phyloP scores from a whole-genome alignment of 331 rosid genomes.

The Malus hybrid region DNA sequence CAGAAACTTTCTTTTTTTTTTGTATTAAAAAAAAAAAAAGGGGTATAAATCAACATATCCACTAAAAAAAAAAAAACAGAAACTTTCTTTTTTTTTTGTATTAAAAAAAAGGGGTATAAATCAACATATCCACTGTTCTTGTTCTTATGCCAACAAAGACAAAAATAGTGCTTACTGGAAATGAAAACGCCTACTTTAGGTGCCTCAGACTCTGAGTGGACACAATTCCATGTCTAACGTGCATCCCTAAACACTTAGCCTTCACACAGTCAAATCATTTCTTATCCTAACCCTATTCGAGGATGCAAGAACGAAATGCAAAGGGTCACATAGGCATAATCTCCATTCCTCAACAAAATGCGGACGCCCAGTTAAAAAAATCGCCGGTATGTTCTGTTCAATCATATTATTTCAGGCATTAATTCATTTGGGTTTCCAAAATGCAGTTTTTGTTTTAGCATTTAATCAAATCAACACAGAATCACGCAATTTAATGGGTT shows the following conservation, averaged over 20 bases:
- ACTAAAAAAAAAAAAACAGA: not conserved
- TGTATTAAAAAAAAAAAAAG: too few relatives aligned
- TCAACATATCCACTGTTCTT: not conserved
- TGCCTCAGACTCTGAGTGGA: not conserved
- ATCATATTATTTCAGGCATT: too few relatives aligned
- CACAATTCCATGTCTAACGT: not conserved
- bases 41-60: too few relatives aligned
- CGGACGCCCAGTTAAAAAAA: not conserved
- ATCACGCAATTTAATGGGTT: too few relatives aligned
- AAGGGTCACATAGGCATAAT: not conserved
- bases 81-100: too few relatives aligned
- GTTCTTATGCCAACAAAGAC: not conserved
- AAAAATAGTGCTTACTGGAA: not conserved
- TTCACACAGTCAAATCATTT: not conserved
- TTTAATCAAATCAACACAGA: not conserved
- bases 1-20: too few relatives aligned
- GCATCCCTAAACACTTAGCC: not conserved
- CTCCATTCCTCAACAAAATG: not conserved
- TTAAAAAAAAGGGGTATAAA: not conserved
- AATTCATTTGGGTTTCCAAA: too few relatives aligned
- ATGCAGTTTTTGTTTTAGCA: not conserved
- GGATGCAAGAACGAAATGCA: not conserved
- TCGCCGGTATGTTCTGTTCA: not conserved
- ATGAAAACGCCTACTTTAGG: not conserved
- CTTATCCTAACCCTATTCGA: not conserved